phyloP scores from a whole-genome alignment of 345 rosid genomes.

The Erysimum cheiranthoides region DNA sequence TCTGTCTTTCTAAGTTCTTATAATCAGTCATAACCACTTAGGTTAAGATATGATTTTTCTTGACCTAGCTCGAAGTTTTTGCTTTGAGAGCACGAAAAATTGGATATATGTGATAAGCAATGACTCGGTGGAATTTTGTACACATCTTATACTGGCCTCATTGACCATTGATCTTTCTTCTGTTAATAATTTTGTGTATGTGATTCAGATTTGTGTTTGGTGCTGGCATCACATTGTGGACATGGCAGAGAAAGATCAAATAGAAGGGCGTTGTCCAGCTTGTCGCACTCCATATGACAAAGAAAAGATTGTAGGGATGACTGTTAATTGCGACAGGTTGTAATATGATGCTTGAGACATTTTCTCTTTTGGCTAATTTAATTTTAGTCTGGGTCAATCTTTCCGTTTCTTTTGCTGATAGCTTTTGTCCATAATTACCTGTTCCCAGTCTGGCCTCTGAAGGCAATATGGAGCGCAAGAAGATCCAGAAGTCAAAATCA shows the following conservation, averaged over 20 bases:
- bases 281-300: conserved; percentile 87
- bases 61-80: not conserved
- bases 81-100: not conserved
- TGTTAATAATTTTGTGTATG: conserved; percentile 13
- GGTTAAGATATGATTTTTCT: not conserved
- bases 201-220: conserved; percentile 85
- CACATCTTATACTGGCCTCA: not conserved
- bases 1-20: not conserved
- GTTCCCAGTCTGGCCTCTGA: conserved; percentile 50
- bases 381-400: not conserved
- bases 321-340: conserved; percentile 78
- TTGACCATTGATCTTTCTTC: not conserved
- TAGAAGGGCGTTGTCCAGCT: conserved; percentile 92
- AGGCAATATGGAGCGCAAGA: conserved; percentile 52
- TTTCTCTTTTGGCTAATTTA: not conserved
- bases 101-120: not conserved
- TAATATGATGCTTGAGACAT: conserved; percentile 12
- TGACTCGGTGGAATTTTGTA: not conserved
- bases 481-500: conserved; percentile 61
- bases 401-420: conserved; percentile 27
- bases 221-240: conserved; percentile 96
- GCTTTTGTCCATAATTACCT: not conserved
- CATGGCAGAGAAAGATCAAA: conserved; percentile 89
- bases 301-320: conserved; percentile 86
- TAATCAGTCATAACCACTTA: not conserved